Evolutionary conservation across 441 rosid genomes (phyloP).

Genomic region (Mallotus japonicus): DNA sequence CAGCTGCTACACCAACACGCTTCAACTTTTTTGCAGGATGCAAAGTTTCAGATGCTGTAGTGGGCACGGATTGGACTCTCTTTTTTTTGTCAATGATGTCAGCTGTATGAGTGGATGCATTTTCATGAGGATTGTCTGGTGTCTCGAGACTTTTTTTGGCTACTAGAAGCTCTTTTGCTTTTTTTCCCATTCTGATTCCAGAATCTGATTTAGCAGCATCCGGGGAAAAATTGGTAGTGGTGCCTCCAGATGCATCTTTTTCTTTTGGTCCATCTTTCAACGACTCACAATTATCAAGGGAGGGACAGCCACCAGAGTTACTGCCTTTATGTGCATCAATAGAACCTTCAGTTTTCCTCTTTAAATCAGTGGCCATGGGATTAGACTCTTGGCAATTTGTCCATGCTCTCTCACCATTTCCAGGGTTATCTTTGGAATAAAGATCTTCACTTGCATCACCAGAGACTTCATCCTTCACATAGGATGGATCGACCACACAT

Average conservation of each 20-base stretch:
- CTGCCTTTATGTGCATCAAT: slow-evolving; percentile 30
- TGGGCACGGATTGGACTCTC: slow-evolving; percentile 43
- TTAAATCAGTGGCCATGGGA: slow-evolving; percentile 34
- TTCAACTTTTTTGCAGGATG: slow-evolving; percentile 55
- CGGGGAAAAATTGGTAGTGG: slow-evolving; percentile 20
- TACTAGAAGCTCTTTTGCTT: slow-evolving; percentile 34
- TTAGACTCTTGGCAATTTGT: slow-evolving; percentile 46
- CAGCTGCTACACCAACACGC: slow-evolving; percentile 39
- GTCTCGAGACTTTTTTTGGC: slow-evolving; percentile 36
- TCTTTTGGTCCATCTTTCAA: slow-evolving; percentile 38
- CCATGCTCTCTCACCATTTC: slow-evolving; percentile 35
- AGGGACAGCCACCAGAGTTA: slow-evolving; percentile 33
- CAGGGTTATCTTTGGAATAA: slow-evolving; percentile 37
- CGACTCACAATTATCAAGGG: slow-evolving; percentile 37
- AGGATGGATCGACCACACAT: slow-evolving; percentile 33
- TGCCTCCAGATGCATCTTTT: slow-evolving; percentile 30
- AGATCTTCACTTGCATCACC: slow-evolving; percentile 34
- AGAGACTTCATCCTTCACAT: slow-evolving; percentile 35
- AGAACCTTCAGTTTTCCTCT: slow-evolving; percentile 38
- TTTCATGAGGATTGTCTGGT: slow-evolving; percentile 35
- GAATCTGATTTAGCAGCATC: slow-evolving; percentile 32
- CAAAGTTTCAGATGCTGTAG: slow-evolving; percentile 37
- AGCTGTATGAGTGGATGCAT: slow-evolving; percentile 28
- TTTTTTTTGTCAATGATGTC: slow-evolving; percentile 42
- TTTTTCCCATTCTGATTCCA: slow-evolving; percentile 34